Base-by-base conservation (phyloP, 2,329 filamentous ascomycete genomes). In the Blastomyces parvus region DNA sequence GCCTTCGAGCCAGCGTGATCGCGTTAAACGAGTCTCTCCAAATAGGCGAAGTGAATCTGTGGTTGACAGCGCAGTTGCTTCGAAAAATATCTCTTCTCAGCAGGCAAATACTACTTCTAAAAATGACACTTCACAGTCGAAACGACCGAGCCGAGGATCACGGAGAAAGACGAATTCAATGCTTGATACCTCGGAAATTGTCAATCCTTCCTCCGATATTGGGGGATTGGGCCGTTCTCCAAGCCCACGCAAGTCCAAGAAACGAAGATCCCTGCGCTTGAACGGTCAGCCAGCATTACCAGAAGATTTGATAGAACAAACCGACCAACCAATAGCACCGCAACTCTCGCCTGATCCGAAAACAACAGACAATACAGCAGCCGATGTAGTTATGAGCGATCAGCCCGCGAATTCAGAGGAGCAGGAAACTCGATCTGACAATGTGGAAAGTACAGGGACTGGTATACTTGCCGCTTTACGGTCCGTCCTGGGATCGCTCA, bases 401-500 rank as follows among this genome's bases (percentile, higher is more conserved):
- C 30, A 61, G 25, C 3, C 46, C 46, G 5, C 46, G 8, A n/a
- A 30, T 33, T 13, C 19, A 42, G 19, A 19, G 14, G 46, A 61
- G 30, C 30, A 36, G 42, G 30, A 50, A 48, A 14, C 14, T 36
- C 30, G 42, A 48, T 33, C 40, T 33, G 42, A 25, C 40, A 46
- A 38, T 1, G 3, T 33, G 9, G 59, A 46, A 38, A 61, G 73
- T 78, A 33, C 73, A 79, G 66, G 70, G 73, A 77, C 65, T 78
- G 75, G 67, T 9, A 85, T 89, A 64, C 78, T 86, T 65, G 74
- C 74, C 64, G 78, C 81, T 46, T 79, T 88, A 53, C 80, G 77
- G 65, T 78, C 76, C 25, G 79, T 88, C 0, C 74, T 94, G 30
- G 79, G 80, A 25, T 81, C 85, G 66, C 79, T 91, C 64, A 83